These are phyloP conservation scores for Rhizopogon vinicolor DNA, from an alignment of 768 basidiomycete species.

Conservation along the genomic window DNA sequence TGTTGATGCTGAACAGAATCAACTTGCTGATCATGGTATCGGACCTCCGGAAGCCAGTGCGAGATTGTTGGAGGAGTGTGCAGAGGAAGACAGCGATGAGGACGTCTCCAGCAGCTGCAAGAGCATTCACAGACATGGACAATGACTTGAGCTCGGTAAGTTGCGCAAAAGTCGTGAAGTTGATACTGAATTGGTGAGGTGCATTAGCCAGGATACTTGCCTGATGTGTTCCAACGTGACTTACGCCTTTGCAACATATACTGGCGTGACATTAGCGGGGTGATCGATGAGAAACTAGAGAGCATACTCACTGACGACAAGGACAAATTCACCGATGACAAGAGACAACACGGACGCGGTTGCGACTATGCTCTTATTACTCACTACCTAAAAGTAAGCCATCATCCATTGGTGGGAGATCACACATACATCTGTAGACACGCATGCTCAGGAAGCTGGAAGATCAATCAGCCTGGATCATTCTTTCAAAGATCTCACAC, in stretches of 20 bases:
- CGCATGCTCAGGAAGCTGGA: constrained; percentile 45
- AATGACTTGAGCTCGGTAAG: constrained; percentile 44
- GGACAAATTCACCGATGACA: constrained; percentile 34
- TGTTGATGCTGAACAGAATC: constrained; percentile 52
- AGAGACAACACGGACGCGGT: constrained; percentile 29
- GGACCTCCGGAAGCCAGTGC: constrained; percentile 52
- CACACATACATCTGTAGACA: constrained; percentile 40
- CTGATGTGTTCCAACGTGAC: constrained; percentile 5
- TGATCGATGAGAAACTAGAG: neutral
- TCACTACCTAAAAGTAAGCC: constrained; percentile 31
- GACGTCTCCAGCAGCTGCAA: constrained; percentile 43
- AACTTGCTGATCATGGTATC: constrained; percentile 49
- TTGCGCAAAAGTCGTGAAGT: constrained; percentile 34
- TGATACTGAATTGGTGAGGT: constrained; percentile 28
- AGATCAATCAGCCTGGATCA: neutral
- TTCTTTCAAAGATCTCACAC: neutral
- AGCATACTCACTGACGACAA: constrained; percentile 9
- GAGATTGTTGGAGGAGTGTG: constrained; percentile 38
- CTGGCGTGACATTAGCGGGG: constrained; percentile 12
- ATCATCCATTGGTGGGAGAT: neutral
- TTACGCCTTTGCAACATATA: constrained; percentile 31
- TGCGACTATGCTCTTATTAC: constrained; percentile 38
- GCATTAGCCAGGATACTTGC: constrained; percentile 2
- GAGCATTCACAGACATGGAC: constrained; percentile 47
- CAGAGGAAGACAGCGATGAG: constrained; percentile 47